Evolutionary conservation across 306 rosid genomes (phyloP).

Genomic region (Hippophae rhamnoides): DNA sequence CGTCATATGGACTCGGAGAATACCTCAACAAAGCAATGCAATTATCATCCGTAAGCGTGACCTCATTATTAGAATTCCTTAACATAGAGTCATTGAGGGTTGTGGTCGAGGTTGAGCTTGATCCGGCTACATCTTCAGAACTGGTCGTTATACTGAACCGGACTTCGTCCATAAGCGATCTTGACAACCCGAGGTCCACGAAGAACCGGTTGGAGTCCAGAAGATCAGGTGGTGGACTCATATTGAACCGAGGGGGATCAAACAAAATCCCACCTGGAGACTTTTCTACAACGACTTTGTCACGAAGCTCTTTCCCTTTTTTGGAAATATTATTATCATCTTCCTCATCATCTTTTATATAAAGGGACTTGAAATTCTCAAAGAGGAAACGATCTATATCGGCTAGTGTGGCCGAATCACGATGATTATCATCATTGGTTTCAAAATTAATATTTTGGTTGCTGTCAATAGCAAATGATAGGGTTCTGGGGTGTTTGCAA

Average conservation of each 20-base stretch:
- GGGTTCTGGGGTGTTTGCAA: constrained; percentile 56
- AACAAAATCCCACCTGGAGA: constrained; percentile 17
- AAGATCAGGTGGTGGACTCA: constrained; percentile 25
- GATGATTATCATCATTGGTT: background rate
- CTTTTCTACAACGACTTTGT: background rate
- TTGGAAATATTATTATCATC: background rate
- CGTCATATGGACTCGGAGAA: constrained; percentile 44
- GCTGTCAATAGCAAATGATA: constrained; percentile 36
- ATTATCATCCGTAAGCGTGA: constrained; percentile 22
- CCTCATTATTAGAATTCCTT: background rate
- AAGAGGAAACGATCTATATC: constrained; percentile 61
- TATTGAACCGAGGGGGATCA: constrained; percentile 29
- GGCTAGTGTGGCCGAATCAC: constrained; percentile 48
- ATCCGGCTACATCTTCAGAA: constrained; percentile 26
- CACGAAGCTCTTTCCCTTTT: background rate
- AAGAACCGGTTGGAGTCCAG: constrained; percentile 42
- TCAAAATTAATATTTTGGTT: background rate
- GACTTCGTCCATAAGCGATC: constrained; percentile 36
- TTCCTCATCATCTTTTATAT: constrained; percentile 24
- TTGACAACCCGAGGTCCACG: constrained; percentile 24
- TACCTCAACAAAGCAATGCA: constrained; percentile 47
- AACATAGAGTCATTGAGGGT: background rate
- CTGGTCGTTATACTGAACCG: constrained; percentile 22
- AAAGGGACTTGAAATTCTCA: constrained; percentile 68
- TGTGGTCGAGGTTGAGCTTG: constrained; percentile 21